These are phyloP conservation scores for Torulaspora delbrueckii DNA, from an alignment of 805 yeast genomes.

Conservation along the genomic window DNA sequence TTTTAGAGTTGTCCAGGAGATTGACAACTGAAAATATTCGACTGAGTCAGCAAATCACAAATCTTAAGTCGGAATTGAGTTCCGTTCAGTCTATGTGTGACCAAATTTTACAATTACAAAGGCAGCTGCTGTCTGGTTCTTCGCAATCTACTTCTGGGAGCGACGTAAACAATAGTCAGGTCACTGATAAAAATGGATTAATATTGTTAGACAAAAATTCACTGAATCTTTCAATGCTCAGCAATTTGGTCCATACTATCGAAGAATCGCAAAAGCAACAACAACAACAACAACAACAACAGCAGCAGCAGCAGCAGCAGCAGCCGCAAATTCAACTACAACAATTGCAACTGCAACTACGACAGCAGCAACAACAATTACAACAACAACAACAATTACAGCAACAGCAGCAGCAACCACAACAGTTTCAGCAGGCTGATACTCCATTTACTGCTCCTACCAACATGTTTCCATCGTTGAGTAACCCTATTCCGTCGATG, in stretches of 20 bases:
- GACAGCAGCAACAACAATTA: background rate
- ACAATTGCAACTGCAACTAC: background rate
- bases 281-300: slow-evolving; percentile 3
- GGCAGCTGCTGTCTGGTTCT: slow-evolving; percentile 17
- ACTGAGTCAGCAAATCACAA: slow-evolving; percentile 29
- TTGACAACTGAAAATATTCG: slow-evolving; percentile 32
- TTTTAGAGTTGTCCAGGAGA: slow-evolving; percentile 26
- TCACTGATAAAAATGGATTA: slow-evolving; percentile 12
- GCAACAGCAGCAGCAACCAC: slow-evolving; percentile 3
- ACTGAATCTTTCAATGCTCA: slow-evolving; percentile 19
- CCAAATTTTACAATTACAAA: slow-evolving; percentile 28
- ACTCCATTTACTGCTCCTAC: slow-evolving; percentile 18
- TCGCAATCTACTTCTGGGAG: slow-evolving; percentile 1
- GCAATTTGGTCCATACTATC: slow-evolving; percentile 18
- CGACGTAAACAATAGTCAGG: slow-evolving; percentile 1
- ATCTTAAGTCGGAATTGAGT: slow-evolving; percentile 27
- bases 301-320: background rate
- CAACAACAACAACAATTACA: slow-evolving; percentile 5
- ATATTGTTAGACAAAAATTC: slow-evolving; percentile 26
- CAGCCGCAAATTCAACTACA: background rate
- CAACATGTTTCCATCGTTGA: slow-evolving; percentile 14
- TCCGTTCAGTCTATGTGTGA: slow-evolving; percentile 26
- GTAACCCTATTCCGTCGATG: slow-evolving; percentile 9
- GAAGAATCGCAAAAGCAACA: slow-evolving; percentile 15
- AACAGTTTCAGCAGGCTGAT: slow-evolving; percentile 10